These are phyloP conservation scores for Narthecium ossifragum DNA, from an alignment of 106 monocot genomes.

Conservation along the genomic window DNA sequence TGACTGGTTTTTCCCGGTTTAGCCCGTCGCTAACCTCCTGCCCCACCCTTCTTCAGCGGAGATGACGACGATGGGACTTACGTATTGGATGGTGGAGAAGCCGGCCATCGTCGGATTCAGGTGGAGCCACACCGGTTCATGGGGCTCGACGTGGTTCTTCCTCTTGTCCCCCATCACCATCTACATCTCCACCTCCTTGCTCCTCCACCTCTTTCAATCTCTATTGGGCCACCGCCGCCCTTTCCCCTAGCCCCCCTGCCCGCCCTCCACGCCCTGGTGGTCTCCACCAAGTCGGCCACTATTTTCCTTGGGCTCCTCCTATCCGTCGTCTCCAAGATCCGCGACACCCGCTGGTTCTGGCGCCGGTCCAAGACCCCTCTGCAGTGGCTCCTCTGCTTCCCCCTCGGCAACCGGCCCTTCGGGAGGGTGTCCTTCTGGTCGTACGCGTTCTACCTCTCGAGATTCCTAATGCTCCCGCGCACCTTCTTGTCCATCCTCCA, in stretches of 20 bases:
- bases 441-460: conserved; percentile 82
- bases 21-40: no score
- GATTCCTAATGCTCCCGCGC: conserved; percentile 65
- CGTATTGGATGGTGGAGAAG: conserved; percentile 73
- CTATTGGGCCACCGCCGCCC: conserved; percentile 38
- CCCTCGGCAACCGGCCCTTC: conserved; percentile 67
- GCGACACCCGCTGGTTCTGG: conserved; percentile 70
- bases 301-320: conserved; percentile 77
- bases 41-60: no score
- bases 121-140: conserved; percentile 64
- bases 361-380: conserved; percentile 45
- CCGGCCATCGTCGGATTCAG: conserved; percentile 87
- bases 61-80: conserved; percentile 5
- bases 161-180: conserved; percentile 56
- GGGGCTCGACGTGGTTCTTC: conserved; percentile 87
- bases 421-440: conserved; percentile 98
- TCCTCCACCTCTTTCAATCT: conserved; percentile 40
- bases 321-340: conserved; percentile 69
- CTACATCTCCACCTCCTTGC: conserved; percentile 33
- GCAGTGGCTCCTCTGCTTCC: conserved; percentile 93
- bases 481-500: conserved; percentile 67
- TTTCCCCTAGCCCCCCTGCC: conserved; percentile 89
- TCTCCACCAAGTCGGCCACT: conserved; percentile 47
- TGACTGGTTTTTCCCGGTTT: no score
- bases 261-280: conserved; percentile 63